A percentile compares a stretch with the other conserved stretches of the same genome.
Evolutionary conservation across 2,329 filamentous ascomycete genomes (phyloP).

Genomic region (Fusarium lyarnte): DNA sequence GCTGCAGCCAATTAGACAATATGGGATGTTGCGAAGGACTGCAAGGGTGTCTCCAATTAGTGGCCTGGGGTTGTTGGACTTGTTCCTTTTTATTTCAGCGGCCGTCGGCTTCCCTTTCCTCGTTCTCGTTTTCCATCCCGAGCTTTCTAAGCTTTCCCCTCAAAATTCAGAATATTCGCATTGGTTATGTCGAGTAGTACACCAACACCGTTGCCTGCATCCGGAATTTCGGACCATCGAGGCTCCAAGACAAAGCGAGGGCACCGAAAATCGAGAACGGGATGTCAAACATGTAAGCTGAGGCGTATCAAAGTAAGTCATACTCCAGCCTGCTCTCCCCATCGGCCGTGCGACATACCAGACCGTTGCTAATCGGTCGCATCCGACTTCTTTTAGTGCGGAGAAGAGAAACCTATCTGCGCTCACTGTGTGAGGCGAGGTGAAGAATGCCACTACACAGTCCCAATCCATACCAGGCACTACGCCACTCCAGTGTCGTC

Average conservation of each 20-base stretch:
- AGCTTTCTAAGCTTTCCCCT: not conserved
- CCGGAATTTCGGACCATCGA: not conserved
- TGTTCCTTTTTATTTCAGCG: not conserved
- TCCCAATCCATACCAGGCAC: not conserved
- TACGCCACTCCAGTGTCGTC: not conserved
- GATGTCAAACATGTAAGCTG: not conserved
- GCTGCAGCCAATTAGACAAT: not conserved
- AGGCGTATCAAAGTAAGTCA: not conserved
- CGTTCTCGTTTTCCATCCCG: not conserved
- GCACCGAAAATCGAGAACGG: not conserved
- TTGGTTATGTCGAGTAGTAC: not conserved
- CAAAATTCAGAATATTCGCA: too few species aligned
- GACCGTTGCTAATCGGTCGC: fast-evolving
- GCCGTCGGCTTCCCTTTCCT: not conserved
- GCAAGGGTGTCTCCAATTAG: not conserved
- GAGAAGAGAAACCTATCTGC: not conserved
- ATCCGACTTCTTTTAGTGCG: not conserved
- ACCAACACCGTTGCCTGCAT: not conserved
- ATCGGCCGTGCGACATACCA: too few species aligned
- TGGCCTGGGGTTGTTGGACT: too few species aligned
- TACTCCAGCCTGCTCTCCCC: too few species aligned
- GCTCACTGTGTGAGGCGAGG: not conserved
- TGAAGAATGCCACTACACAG: not conserved
- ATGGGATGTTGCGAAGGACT: fast-evolving
- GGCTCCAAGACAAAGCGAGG: not conserved